These are phyloP conservation scores for Blastocladiella britannica DNA, from an alignment of 192 early-diverging fungal genomes.

Conservation along the genomic window DNA sequence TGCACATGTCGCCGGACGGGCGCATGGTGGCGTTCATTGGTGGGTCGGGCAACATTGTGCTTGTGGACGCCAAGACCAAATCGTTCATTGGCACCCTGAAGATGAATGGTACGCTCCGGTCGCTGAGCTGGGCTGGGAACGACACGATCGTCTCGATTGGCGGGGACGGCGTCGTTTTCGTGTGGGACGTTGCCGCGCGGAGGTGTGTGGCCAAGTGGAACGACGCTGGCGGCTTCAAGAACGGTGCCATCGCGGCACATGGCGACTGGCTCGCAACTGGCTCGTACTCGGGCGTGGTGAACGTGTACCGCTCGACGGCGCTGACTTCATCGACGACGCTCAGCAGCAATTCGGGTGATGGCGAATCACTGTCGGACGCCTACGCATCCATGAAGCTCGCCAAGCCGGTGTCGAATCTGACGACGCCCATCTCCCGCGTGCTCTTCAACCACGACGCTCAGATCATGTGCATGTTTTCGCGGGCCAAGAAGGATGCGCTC, in stretches of 20 bases:
- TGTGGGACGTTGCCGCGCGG: conserved; percentile 61
- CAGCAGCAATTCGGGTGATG: too few species aligned
- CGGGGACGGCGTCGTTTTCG: conserved; percentile 65
- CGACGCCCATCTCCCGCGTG: conserved; percentile 50
- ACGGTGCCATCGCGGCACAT: conserved; percentile 49
- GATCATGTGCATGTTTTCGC: conserved; percentile 54
- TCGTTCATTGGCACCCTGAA: conserved; percentile 74
- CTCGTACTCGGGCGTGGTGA: conserved; percentile 66
- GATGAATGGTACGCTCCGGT: conserved; percentile 63
- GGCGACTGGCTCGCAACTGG: conserved; percentile 64
- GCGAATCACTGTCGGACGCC: too few species aligned
- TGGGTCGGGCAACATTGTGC: conserved; percentile 55
- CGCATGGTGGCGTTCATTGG: conserved; percentile 59
- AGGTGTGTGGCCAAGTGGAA: conserved; percentile 54
- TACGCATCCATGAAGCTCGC: conserved; percentile 34
- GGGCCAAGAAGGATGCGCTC: conserved; percentile 53
- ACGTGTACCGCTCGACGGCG: conserved; percentile 46
- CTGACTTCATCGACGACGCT: conserved; percentile 25
- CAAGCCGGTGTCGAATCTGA: conserved; percentile 66
- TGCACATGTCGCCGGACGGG: conserved; percentile 44
- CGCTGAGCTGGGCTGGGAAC: conserved; percentile 59
- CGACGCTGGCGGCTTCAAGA: conserved; percentile 64
- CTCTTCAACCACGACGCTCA: conserved; percentile 74
- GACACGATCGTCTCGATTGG: conserved; percentile 57
- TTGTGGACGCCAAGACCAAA: conserved; percentile 57